Percentiles rank a stretch among this genome's conserved stretches.
Conservation (phyloP, 2,329 filamentous ascomycete species). For the Pestalotiopsis sp. region DNA sequence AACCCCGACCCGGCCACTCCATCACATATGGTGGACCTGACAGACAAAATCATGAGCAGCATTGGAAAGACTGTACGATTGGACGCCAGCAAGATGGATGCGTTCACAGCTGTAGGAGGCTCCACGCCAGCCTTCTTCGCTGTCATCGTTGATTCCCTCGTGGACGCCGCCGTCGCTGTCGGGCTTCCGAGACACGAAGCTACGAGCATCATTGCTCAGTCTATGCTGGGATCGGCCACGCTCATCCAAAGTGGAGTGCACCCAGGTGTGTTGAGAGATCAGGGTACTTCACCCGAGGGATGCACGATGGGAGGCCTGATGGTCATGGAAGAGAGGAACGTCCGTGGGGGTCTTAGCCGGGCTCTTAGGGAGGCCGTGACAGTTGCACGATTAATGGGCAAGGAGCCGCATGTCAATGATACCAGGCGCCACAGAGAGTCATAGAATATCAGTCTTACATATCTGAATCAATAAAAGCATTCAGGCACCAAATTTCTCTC, state of each 20-base stretch:
- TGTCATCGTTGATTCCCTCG: constrained; percentile 59
- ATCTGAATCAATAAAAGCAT: no score
- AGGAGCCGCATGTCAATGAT: constrained; percentile 41
- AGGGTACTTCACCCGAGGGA: constrained; percentile 61
- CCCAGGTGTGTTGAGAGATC: constrained; percentile 58
- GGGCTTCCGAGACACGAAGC: constrained; percentile 59
- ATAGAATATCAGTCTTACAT: no score
- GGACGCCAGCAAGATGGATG: constrained; percentile 55
- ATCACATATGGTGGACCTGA: constrained; percentile 24
- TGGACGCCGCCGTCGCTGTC: constrained; percentile 63
- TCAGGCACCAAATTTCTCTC: no score
- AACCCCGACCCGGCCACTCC: constrained; percentile 17
- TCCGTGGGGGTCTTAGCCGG: constrained; percentile 45
- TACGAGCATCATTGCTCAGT: constrained; percentile 61
- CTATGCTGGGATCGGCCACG: constrained; percentile 58
- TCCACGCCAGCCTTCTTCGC: constrained; percentile 64
- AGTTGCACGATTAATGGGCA: constrained; percentile 44
- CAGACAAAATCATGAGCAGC: constrained; percentile 52
- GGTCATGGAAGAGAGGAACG: constrained; percentile 59
- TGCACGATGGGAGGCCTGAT: constrained; percentile 63
- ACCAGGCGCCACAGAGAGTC: constrained; percentile 23
- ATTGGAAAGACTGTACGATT: constrained; percentile 57
- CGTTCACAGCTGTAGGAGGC: constrained; percentile 60
- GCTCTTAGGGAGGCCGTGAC: constrained; percentile 51
- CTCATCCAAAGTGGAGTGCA: constrained; percentile 56